Conservation (phyloP, 805 yeast species). For the Ogataea wickerhamii region DNA sequence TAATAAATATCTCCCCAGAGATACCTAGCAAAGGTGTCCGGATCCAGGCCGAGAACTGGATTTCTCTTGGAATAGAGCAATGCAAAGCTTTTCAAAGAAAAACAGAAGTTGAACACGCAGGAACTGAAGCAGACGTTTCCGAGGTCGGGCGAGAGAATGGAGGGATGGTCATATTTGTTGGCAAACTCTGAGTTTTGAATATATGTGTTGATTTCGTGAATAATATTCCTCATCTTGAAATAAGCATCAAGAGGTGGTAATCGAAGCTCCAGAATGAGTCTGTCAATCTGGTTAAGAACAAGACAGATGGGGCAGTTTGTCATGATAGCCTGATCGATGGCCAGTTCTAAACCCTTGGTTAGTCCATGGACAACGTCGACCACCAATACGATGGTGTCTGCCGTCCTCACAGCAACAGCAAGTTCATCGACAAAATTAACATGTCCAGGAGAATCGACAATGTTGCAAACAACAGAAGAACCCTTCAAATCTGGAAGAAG, state of each 20-base stretch:
- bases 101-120: slow-evolving; percentile 55
- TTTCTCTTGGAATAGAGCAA: slow-evolving; percentile 40
- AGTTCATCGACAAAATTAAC: slow-evolving; percentile 77
- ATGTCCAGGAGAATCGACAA: slow-evolving; percentile 93
- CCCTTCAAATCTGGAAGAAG: slow-evolving; percentile 50
- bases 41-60: slow-evolving; percentile 22
- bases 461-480: slow-evolving; percentile 55
- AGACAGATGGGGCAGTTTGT: slow-evolving; percentile 52
- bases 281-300: slow-evolving; percentile 77
- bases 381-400: slow-evolving; percentile 66
- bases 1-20: slow-evolving; percentile 79
- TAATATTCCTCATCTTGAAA: slow-evolving; percentile 55
- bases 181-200: slow-evolving; percentile 34
- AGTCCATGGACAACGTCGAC: slow-evolving; percentile 88
- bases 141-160: slow-evolving; percentile 52
- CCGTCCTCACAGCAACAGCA: slow-evolving; percentile 49
- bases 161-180: slow-evolving; percentile 27
- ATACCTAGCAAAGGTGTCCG: slow-evolving; percentile 45
- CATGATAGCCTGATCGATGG: slow-evolving; percentile 50
- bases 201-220: slow-evolving; percentile 62
- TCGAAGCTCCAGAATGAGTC: slow-evolving; percentile 75
- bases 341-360: slow-evolving; percentile 49
- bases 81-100: slow-evolving; percentile 66
- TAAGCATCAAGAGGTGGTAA: slow-evolving; percentile 74
- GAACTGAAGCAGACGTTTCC: slow-evolving; percentile 78